Base-by-base conservation (phyloP, 768 basidiomycete genomes). In the Artomyces pyxidatus region DNA sequence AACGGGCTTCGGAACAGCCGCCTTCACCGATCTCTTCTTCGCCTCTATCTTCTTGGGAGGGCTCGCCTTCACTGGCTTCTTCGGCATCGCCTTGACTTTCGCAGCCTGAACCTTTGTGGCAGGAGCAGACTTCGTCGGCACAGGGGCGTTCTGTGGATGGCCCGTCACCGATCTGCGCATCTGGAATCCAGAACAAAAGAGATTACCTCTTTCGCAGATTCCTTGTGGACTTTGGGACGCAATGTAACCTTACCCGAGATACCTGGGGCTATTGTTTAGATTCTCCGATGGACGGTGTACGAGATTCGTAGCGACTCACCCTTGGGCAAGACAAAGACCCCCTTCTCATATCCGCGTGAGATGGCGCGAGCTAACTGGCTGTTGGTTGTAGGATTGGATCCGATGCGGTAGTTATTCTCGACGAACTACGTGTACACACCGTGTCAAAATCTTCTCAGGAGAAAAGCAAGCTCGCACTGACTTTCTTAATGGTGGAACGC, bases 161-260 rank as follows among this genome's bases (percentile, higher is more conserved):
- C 8, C 12, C 21, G 17, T 42, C 40, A 42, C 22, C 21, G 26
- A 19, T 14, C 3, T 12, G 8, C 14, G 4, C 14, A 17, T 37
- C 4, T 14, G 35, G 14, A 9, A 37, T 3, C 11, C 16, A n/a
- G 37, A 16, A 16, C 19, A 8, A 12, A 12, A 8, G 22, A 1
- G 55, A 63, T 37, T 45, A 83, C 82, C 77, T 85, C 82, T 62
- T 83, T 83, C 14, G 75, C 43, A 12, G 43, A 17, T 19, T 63
- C 7, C 66, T 69, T 48, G 53, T 62, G 1, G 46, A 51, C 56
- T 66, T 80, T 83, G 22, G 76, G 73, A 0, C 81, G 74, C 19
- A 88, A 74, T 63, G 85, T 88, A 51, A 89, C 83, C 60, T 83
- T 78, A 44, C 85, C 85, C n/a, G 81, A 77, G 5, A 74, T 72